These are phyloP conservation scores for Biscogniauxia marginata DNA, from an alignment of 2,329 filamentous ascomycete genomes.

Conservation along the genomic window DNA sequence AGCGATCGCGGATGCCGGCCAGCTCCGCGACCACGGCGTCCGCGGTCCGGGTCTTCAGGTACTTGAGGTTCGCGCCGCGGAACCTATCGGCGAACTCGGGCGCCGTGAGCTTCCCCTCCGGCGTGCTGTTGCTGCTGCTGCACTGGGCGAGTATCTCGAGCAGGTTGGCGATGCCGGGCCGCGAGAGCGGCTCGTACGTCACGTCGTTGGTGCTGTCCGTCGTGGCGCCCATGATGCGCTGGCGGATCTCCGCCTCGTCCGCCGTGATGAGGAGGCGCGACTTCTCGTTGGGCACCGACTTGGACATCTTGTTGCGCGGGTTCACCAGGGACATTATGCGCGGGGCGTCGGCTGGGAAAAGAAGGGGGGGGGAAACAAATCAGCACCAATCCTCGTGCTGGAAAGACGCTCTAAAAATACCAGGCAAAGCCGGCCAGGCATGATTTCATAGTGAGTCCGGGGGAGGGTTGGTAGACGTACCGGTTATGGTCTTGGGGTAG, in stretches of 20 bases:
- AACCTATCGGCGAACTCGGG: slow-evolving; percentile 35
- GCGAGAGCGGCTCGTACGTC: slow-evolving; percentile 65
- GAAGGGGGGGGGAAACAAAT: slow-evolving; percentile 10
- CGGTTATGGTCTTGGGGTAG: slow-evolving; percentile 68
- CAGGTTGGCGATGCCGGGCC: slow-evolving; percentile 87
- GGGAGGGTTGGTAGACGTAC: slow-evolving; percentile 42
- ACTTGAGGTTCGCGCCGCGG: slow-evolving; percentile 46
- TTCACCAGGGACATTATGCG: slow-evolving; percentile 86
- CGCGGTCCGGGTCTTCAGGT: slow-evolving; percentile 64
- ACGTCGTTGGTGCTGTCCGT: slow-evolving; percentile 71
- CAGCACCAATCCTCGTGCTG: not conserved
- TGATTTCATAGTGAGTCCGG: too few species aligned
- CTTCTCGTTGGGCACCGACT: slow-evolving; percentile 69
- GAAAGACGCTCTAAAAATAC: not conserved
- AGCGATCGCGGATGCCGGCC: slow-evolving; percentile 47
- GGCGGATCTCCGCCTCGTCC: slow-evolving; percentile 56
- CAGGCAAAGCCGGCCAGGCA: not conserved
- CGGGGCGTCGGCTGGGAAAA: slow-evolving; percentile 64
- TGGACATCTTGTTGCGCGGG: slow-evolving; percentile 88
- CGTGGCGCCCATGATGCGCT: slow-evolving; percentile 69
- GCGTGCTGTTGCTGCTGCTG: slow-evolving; percentile 34
- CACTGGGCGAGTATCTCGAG: slow-evolving; percentile 77
- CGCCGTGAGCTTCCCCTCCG: slow-evolving; percentile 12
- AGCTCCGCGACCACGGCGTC: slow-evolving; percentile 55
- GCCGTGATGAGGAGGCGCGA: slow-evolving; percentile 87